Percentiles rank a stretch among this genome's conserved stretches.
These are phyloP conservation scores for Fusarium paranaense DNA, from an alignment of 2,329 filamentous ascomycete species.

Conservation along the genomic window DNA sequence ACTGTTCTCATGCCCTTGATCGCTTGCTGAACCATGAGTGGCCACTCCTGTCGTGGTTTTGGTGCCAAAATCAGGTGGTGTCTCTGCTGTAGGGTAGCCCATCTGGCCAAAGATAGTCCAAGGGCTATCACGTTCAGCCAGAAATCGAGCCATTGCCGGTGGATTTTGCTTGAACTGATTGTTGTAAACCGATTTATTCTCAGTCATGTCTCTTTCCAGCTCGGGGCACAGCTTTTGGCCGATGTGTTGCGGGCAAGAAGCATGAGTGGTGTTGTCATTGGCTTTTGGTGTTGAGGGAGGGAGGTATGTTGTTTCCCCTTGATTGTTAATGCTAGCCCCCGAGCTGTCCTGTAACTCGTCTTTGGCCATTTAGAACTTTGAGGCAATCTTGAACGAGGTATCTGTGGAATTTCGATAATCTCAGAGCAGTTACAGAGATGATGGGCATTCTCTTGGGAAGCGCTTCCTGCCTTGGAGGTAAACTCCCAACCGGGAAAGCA, in stretches of 20 bases:
- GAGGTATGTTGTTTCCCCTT: background rate
- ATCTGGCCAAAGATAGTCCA: background rate
- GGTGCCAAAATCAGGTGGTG: background rate
- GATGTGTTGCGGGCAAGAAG: background rate
- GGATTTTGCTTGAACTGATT: background rate
- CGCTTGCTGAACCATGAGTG: background rate
- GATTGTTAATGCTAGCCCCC: background rate
- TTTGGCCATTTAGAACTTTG: background rate
- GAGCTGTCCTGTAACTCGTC: background rate
- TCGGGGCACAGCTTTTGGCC: background rate
- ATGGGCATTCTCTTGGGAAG: background rate
- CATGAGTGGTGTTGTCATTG: background rate
- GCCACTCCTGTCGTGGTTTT: background rate
- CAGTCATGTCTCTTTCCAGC: background rate
- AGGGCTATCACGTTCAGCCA: background rate
- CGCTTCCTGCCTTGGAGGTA: background rate
- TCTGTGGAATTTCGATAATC: background rate
- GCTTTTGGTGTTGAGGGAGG: background rate
- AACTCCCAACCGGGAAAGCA: background rate
- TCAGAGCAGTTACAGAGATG: background rate
- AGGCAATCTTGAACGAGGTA: background rate
- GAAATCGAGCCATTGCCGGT: background rate
- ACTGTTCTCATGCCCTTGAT: background rate
- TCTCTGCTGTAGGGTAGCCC: background rate
- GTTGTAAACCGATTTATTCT: background rate